These are phyloP conservation scores for Emergomyces orientalis DNA, from an alignment of 2,329 filamentous ascomycete species.

Conservation along the genomic window DNA sequence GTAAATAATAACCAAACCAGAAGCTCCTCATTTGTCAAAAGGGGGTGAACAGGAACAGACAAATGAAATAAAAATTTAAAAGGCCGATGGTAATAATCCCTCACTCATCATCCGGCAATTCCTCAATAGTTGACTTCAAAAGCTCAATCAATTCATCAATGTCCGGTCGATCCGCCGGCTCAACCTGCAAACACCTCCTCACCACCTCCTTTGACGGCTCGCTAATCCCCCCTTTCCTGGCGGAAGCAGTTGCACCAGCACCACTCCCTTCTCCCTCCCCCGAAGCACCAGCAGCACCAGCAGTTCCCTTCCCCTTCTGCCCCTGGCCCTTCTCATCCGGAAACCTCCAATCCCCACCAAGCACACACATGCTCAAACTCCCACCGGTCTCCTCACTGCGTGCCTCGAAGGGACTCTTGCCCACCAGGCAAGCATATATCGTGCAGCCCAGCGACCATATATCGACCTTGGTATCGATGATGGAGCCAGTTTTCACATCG, in stretches of 20 bases:
- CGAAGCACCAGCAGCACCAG: constrained; percentile 19
- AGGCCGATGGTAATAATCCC: no score
- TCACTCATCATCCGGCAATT: constrained; percentile 12
- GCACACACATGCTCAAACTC: constrained; percentile 80
- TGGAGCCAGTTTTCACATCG: constrained; percentile 86
- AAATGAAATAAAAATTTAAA: background rate
- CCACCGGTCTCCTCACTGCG: constrained; percentile 93
- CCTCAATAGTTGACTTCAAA: constrained; percentile 61
- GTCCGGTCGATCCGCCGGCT: constrained; percentile 78
- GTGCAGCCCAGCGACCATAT: constrained; percentile 98
- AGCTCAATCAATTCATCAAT: constrained; percentile 72
- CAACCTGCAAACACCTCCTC: constrained; percentile 72
- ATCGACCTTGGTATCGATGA: constrained; percentile 93
- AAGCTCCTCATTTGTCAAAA: background rate
- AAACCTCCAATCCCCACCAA: constrained; percentile 93
- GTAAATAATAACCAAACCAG: background rate
- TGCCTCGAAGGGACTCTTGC: constrained; percentile 94
- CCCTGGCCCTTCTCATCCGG: constrained; percentile 63
- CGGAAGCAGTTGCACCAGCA: constrained; percentile 20
- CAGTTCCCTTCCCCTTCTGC: constrained; percentile 44
- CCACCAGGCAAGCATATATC: constrained; percentile 91
- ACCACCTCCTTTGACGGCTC: constrained; percentile 81
- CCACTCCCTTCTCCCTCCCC: constrained; percentile 21
- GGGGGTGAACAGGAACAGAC: background rate
- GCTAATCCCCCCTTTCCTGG: constrained; percentile 47